Evolutionary conservation across 257 asterid species (phyloP), one percentile per base, ranked within the genome.

Genomic region (Fraxinus americana): DNA sequence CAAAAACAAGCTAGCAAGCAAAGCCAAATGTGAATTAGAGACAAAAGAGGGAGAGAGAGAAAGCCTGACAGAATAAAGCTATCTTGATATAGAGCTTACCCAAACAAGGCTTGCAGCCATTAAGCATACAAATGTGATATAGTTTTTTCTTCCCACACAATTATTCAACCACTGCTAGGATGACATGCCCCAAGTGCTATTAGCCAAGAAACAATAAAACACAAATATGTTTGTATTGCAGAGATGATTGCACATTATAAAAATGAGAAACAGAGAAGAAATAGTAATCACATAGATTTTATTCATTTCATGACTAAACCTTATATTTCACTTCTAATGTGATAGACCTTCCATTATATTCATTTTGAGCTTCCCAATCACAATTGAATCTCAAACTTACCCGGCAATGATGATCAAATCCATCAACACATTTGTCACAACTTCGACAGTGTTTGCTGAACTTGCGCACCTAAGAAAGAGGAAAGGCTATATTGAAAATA

Each of bases 371-470:
- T 32, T 14, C 39, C 30, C 65, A 50, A 23, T 41, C 27, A 70
- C 48, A 68, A 79, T 36, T 45, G 71, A 80, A 80, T 35, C 68
- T 52, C 79, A 69, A 80, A 89, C 99, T 83, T 78, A 95, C 99
- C 87, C 99, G 95, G 77, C 99, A 95, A 83, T 95, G 99, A 88
- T 95, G 99, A 89, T 95, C 99, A 72, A 95, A 95, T 78, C 97
- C 99, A 29, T 95, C 99, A 68, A 95, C 99, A 89, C 99, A 95
- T 87, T 95, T 95, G 86, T 95, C 97, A 83, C 99, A 95, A 85
- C 99, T 95, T 85, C 98, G 83, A 91, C 99, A 95, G 41, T 95
- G 99, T 84, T 95, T 95, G 85, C 99, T 95, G 86, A 89, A 89
- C 85, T 91, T 93, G 36, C 89, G 91, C 82, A 95, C 99, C 99